A percentile compares a stretch with the other conserved stretches of the same genome.
Evolutionary conservation across 176 grass and related monocot genomes (phyloP).

Genomic region (Chrysopogon serrulatus): DNA sequence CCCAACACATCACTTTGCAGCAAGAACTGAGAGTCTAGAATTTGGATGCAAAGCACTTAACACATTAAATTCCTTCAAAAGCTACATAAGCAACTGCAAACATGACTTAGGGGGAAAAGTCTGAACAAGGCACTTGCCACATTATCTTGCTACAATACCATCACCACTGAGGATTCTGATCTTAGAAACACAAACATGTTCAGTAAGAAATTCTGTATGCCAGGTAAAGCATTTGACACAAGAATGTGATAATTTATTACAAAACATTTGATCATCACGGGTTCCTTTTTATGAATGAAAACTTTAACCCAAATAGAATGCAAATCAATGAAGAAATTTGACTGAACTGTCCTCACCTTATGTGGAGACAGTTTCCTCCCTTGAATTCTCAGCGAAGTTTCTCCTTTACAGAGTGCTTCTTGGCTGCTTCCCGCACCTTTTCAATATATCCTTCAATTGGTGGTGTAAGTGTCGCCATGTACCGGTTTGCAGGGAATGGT

Average conservation of each 20-base stretch:
- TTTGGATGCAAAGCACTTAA: not conserved
- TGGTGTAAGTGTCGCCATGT: no score
- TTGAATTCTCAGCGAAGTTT: conserved; percentile 50
- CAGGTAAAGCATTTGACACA: not conserved
- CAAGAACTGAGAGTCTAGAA: not conserved
- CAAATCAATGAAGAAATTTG: not conserved
- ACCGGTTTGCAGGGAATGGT: conserved; percentile 77
- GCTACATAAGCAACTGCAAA: not conserved
- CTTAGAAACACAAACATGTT: not conserved
- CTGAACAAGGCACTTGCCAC: not conserved
- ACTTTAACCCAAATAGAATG: not conserved
- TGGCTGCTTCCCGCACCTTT: no score
- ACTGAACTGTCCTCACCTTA: not conserved
- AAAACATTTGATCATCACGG: not conserved
- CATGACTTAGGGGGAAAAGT: not conserved
- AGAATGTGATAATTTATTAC: not conserved
- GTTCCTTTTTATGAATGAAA: not conserved
- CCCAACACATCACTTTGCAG: not conserved
- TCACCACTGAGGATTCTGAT: not conserved
- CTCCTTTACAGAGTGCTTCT: conserved; percentile 51
- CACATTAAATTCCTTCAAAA: not conserved
- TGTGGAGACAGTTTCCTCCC: not conserved
- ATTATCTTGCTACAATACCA: no score
- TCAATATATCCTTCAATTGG: no score
- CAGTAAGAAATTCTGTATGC: not conserved